Evolutionary conservation across 768 basidiomycete genomes (phyloP).

Genomic region (Pholiota molesta): DNA sequence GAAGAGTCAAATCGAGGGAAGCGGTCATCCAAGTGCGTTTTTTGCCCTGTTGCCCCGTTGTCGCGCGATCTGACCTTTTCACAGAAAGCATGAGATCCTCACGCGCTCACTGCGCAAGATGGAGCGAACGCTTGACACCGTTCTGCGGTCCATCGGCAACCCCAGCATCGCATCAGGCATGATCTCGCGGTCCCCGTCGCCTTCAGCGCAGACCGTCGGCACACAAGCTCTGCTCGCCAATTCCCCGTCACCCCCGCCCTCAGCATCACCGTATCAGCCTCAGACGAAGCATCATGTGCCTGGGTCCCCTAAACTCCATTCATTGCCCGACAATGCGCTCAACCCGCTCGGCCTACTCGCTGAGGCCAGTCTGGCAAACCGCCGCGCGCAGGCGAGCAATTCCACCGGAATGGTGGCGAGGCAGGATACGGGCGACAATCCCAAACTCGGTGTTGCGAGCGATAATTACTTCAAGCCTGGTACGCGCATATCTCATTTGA

Average conservation of each 20-base stretch:
- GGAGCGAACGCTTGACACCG: slow-evolving; percentile 92
- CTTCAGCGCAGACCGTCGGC: slow-evolving; percentile 52
- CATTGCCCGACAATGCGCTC: slow-evolving; percentile 87
- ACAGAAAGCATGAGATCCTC: slow-evolving; percentile 82
- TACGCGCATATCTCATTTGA: slow-evolving; percentile 31
- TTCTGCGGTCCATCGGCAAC: slow-evolving; percentile 86
- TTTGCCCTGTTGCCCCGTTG: slow-evolving; percentile 5
- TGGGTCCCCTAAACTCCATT: slow-evolving; percentile 85
- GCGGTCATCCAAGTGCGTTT: slow-evolving; percentile 74
- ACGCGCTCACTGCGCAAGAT: slow-evolving; percentile 85
- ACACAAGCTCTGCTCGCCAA: slow-evolving; percentile 60
- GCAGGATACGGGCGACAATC: slow-evolving; percentile 37
- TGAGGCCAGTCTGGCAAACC: slow-evolving; percentile 82
- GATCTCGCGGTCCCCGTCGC: slow-evolving; percentile 83
- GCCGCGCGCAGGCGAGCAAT: slow-evolving; percentile 56
- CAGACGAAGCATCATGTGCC: slow-evolving; percentile 33
- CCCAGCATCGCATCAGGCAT: slow-evolving; percentile 78
- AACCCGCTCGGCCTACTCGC: slow-evolving; percentile 93
- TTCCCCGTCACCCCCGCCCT: slow-evolving; percentile 50
- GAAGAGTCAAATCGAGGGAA: slow-evolving; percentile 97
- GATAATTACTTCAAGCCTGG: slow-evolving; percentile 93
- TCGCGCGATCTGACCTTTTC: slow-evolving; percentile 27
- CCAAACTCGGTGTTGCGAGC: slow-evolving; percentile 78
- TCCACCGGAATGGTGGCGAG: slow-evolving; percentile 43
- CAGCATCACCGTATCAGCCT: slow-evolving; percentile 26